phyloP scores from a whole-genome alignment of 2,329 filamentous ascomycete genomes.

The Stachybotrys elegans region DNA sequence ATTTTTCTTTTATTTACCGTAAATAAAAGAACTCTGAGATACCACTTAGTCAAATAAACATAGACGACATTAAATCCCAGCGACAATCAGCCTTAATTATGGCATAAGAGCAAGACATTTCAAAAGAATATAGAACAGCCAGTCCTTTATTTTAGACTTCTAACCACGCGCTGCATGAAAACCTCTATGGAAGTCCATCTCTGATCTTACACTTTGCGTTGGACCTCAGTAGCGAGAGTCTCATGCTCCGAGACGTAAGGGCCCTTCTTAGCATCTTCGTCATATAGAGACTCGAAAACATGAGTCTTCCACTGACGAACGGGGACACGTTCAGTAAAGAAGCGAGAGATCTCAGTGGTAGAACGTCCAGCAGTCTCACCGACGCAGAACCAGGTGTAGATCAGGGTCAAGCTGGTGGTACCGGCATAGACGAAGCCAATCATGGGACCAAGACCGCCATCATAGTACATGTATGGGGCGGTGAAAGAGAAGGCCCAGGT shows the following conservation, averaged over 20 bases:
- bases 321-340: constrained; percentile 31
- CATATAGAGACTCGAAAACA: constrained; percentile 6
- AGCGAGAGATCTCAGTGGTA: constrained; percentile 28
- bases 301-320: constrained; percentile 22
- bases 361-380: constrained; percentile 31
- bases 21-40: no score
- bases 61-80: background rate
- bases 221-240: constrained; percentile 6
- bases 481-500: constrained; percentile 27
- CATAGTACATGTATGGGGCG: constrained; percentile 27
- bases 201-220: constrained; percentile 4
- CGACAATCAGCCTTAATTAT: background rate
- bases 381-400: constrained; percentile 32
- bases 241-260: constrained; percentile 12
- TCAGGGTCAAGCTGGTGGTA: constrained; percentile 18
- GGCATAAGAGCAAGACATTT: background rate
- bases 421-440: constrained; percentile 28
- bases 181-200: constrained; percentile 1
- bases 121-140: constrained; percentile 2
- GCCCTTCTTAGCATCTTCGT: background rate
- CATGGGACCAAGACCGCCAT: constrained; percentile 24
- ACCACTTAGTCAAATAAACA: no score
- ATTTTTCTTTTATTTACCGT: no score
- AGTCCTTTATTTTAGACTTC: constrained; percentile 1
- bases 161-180: constrained; percentile 5